Conservation (phyloP, 306 rosid genomes). For the Ceratonia siliqua region DNA sequence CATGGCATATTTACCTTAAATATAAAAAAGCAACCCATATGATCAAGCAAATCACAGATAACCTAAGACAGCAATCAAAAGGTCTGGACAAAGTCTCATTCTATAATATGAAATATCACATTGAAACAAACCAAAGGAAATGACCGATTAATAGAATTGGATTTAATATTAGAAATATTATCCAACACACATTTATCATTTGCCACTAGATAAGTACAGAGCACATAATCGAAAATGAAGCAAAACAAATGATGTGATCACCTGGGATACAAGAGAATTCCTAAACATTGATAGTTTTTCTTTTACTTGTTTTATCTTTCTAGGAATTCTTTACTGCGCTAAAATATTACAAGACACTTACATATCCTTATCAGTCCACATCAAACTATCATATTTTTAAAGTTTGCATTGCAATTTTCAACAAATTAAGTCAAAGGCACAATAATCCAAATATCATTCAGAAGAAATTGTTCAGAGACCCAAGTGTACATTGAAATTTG, state of each 20-base stretch:
- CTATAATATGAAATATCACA: constrained; percentile 16
- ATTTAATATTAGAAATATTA: not conserved
- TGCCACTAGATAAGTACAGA: constrained; percentile 5
- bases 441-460: not conserved
- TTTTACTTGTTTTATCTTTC: not conserved
- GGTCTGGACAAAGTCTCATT: not conserved
- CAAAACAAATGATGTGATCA: not conserved
- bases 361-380: not conserved
- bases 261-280: not conserved
- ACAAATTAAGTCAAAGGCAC: not conserved
- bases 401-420: not conserved
- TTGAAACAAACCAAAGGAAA: constrained; percentile 19
- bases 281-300: not conserved
- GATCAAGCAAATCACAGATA: constrained; percentile 17
- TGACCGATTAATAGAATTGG: not conserved
- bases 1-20: not conserved
- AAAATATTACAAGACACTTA: not conserved
- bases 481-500: not conserved
- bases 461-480: not conserved
- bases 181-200: not conserved
- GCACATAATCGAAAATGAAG: not conserved
- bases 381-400: not conserved
- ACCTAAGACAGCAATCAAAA: not conserved
- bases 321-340: not conserved
- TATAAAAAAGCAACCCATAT: not conserved